phyloP scores from a whole-genome alignment of 768 basidiomycete species.

The Hysterangium stoloniferum region DNA sequence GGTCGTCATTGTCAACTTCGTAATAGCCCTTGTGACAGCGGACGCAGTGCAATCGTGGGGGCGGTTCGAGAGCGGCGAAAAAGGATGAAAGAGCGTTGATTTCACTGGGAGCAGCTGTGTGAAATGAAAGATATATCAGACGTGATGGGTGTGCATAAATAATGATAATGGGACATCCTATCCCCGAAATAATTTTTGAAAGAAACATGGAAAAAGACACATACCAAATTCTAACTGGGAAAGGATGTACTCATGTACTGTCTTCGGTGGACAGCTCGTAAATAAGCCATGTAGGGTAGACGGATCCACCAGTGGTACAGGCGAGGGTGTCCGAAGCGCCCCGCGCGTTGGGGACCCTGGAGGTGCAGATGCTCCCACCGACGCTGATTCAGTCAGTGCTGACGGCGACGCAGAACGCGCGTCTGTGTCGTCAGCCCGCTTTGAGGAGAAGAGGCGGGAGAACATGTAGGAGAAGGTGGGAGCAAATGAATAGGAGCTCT shows the following conservation, averaged over 20 bases:
- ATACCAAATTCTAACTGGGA: constrained; percentile 30
- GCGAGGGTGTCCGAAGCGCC: constrained; percentile 32
- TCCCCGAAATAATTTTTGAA: neutral
- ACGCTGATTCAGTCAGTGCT: neutral
- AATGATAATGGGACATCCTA: no score
- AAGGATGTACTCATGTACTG: constrained; percentile 54
- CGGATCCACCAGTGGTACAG: constrained; percentile 31
- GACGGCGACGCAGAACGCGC: neutral
- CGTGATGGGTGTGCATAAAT: constrained; percentile 9
- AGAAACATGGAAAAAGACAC: neutral
- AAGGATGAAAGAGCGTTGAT: constrained; percentile 47
- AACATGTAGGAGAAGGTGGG: constrained; percentile 7
- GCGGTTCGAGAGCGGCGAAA: constrained; percentile 55
- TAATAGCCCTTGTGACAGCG: constrained; percentile 67
- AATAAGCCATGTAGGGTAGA: constrained; percentile 43
- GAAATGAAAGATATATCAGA: constrained; percentile 27
- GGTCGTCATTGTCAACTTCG: constrained; percentile 67
- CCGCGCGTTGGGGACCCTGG: constrained; percentile 19
- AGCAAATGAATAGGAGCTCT: no score
- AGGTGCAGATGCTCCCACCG: constrained; percentile 1
- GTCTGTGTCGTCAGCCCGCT: neutral
- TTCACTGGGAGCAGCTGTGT: constrained; percentile 8
- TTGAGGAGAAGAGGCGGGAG: constrained; percentile 9
- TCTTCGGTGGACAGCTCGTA: constrained; percentile 55
- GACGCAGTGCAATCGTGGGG: constrained; percentile 64